Percentiles rank a stretch among this genome's conserved stretches.
Evolutionary conservation across 2,329 filamentous ascomycete species (phyloP).

Genomic region (Pseudogymnoascus sp.): DNA sequence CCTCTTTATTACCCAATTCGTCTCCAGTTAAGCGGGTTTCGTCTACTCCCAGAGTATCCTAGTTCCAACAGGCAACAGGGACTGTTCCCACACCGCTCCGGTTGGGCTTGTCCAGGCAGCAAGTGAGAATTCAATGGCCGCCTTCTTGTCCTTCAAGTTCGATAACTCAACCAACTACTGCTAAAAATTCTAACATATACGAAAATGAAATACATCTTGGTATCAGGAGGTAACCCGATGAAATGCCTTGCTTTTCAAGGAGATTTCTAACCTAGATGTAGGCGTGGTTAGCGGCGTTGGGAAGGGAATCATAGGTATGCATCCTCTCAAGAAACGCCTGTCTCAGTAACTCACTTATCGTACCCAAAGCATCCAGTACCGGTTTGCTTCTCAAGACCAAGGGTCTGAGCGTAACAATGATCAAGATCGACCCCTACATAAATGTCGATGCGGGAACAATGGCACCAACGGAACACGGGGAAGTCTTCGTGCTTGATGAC

Average conservation of each 20-base stretch:
- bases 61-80: background rate
- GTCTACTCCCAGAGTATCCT: background rate
- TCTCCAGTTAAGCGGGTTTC: background rate
- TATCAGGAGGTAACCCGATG: slow-evolving; percentile 56
- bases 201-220: slow-evolving; percentile 73
- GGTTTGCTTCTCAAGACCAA: slow-evolving; percentile 72
- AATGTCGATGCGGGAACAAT: slow-evolving; percentile 68
- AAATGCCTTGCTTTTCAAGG: background rate
- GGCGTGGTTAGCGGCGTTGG: slow-evolving; percentile 50
- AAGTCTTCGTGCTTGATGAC: slow-evolving; percentile 81
- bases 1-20: background rate
- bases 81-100: background rate
- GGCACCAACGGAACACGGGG: slow-evolving; percentile 69
- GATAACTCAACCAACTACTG: background rate
- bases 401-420: slow-evolving; percentile 64
- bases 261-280: slow-evolving; percentile 12
- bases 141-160: background rate
- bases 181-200: slow-evolving; percentile 27
- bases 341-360: slow-evolving; percentile 20
- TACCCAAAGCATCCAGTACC: slow-evolving; percentile 53
- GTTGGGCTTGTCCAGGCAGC: background rate
- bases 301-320: slow-evolving; percentile 59
- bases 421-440: slow-evolving; percentile 67
- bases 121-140: background rate
- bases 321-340: slow-evolving; percentile 7